Evolutionary conservation across 768 basidiomycete species (phyloP).

Genomic region (Suillus fuscotomentosus): DNA sequence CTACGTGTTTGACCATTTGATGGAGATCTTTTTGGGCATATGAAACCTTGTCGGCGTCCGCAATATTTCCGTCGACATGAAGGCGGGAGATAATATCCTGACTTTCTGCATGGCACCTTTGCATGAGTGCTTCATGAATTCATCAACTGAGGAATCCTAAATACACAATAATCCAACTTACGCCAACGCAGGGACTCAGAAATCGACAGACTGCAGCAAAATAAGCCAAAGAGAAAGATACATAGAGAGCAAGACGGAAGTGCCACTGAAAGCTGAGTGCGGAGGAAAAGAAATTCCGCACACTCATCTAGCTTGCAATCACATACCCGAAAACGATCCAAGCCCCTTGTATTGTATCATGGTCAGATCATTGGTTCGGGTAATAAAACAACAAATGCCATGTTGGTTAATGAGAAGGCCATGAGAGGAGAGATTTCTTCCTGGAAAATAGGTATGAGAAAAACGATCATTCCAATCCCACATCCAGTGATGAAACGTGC

Average conservation of each 20-base stretch:
- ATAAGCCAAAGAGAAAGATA: not conserved
- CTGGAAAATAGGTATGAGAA: slow-evolving; percentile 5
- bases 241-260: not conserved
- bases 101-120: not conserved
- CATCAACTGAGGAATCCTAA: not conserved
- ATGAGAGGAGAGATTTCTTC: not conserved
- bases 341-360: not conserved
- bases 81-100: not conserved
- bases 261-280: not conserved
- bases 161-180: not conserved
- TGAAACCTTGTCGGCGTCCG: not conserved
- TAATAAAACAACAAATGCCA: not conserved
- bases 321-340: slow-evolving; percentile 1
- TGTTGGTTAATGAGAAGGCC: slow-evolving; percentile 2
- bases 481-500: slow-evolving; percentile 6
- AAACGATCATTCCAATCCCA: slow-evolving; percentile 7
- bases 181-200: not conserved
- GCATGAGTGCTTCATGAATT: not conserved
- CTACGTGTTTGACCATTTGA: slow-evolving; percentile 8
- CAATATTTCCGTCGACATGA: not conserved
- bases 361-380: not conserved
- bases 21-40: slow-evolving; percentile 4
- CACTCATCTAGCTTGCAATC: slow-evolving; percentile 4
- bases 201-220: not conserved
- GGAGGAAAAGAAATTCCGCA: not conserved